Evolutionary conservation across 2,329 filamentous ascomycete genomes (phyloP).

Genomic region (Aspergillus thermomutatus): DNA sequence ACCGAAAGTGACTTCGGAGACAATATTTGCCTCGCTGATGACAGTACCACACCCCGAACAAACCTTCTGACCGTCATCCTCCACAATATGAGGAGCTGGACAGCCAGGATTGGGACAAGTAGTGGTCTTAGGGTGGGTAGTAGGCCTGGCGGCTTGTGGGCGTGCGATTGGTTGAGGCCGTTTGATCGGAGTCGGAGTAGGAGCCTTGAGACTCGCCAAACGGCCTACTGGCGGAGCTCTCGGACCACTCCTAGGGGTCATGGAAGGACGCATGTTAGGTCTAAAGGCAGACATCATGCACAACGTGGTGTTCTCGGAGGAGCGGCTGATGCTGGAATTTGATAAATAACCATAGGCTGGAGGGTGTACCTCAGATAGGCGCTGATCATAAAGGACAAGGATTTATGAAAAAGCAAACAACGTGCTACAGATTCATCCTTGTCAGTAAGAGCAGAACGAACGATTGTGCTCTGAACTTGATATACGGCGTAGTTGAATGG

Average conservation of each 20-base stretch:
- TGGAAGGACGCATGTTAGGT: conserved; percentile 32
- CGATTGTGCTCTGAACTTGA: background rate
- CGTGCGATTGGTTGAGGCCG: conserved; percentile 33
- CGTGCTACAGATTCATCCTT: background rate
- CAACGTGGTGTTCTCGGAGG: background rate
- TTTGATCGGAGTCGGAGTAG: conserved; percentile 35
- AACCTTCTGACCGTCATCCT: conserved; percentile 50
- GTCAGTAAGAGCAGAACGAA: background rate
- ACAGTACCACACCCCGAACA: conserved; percentile 84
- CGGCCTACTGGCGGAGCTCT: conserved; percentile 33
- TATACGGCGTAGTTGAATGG: background rate
- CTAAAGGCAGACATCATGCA: conserved; percentile 31
- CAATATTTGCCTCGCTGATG: conserved; percentile 81
- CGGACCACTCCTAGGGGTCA: conserved; percentile 23
- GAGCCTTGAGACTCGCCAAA: conserved; percentile 39
- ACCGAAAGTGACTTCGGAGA: conserved; percentile 86
- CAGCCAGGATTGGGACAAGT: conserved; percentile 46
- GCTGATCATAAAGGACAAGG: background rate
- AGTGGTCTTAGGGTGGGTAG: conserved; percentile 36
- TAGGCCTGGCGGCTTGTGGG: conserved; percentile 29
- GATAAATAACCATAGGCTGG: background rate
- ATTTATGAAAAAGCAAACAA: background rate
- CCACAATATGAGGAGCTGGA: conserved; percentile 44
- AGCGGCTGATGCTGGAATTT: background rate
- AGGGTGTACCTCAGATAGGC: background rate